Evolutionary conservation across 2,329 filamentous ascomycete genomes (phyloP).

Genomic region (Hymenoscyphus fraxineus): DNA sequence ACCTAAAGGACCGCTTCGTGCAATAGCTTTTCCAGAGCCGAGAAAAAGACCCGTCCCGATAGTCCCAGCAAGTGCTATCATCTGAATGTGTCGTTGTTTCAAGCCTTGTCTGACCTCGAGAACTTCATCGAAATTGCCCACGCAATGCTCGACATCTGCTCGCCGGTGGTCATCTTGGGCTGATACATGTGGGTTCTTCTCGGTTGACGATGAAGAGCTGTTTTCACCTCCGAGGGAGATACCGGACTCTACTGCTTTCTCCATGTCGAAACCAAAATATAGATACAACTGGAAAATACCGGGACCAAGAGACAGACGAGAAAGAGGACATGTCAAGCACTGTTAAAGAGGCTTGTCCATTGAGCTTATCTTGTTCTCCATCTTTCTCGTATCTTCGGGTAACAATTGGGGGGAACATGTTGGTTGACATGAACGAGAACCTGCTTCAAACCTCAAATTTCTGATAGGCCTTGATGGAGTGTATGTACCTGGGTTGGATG

Average conservation of each 20-base stretch:
- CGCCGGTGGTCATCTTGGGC: neutral
- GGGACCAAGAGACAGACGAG: neutral
- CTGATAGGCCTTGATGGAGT: neutral
- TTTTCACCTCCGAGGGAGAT: neutral
- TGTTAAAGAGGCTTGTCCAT: neutral
- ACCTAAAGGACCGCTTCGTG: slow-evolving; percentile 48
- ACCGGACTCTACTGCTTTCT: neutral
- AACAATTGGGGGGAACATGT: neutral
- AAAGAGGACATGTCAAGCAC: neutral
- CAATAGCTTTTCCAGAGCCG: slow-evolving; percentile 47
- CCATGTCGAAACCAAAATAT: neutral
- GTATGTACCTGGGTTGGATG: neutral
- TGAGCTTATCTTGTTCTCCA: slow-evolving; percentile 4
- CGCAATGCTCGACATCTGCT: neutral
- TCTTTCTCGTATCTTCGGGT: slow-evolving; percentile 3
- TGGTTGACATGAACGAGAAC: neutral
- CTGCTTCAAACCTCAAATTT: neutral
- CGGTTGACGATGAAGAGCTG: neutral
- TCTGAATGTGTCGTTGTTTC: slow-evolving; percentile 42
- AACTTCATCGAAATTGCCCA: neutral
- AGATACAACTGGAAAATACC: neutral
- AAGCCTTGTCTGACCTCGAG: slow-evolving; percentile 35
- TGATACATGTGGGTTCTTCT: neutral
- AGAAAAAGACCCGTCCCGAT: slow-evolving; percentile 40
- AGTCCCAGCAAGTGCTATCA: slow-evolving; percentile 44